These are phyloP conservation scores for Pistacia atlantica DNA, from an alignment of 345 rosid species.

Conservation along the genomic window DNA sequence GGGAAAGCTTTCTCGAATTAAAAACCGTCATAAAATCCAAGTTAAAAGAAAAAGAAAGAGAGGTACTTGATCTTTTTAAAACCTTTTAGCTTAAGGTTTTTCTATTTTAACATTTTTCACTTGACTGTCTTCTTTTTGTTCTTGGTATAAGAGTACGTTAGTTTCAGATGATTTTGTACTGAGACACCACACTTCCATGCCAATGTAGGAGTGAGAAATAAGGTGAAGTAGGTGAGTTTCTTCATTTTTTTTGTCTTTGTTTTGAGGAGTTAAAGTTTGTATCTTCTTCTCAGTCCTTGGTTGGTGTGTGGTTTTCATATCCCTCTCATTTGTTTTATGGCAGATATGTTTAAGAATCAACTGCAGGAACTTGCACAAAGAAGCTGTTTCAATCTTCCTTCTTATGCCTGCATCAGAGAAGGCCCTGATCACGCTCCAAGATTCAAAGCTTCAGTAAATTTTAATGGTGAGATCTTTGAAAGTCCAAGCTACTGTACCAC, in stretches of 20 bases:
- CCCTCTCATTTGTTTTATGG: constrained; percentile 1
- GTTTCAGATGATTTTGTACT: constrained; percentile 7
- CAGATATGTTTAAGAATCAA: constrained; percentile 74
- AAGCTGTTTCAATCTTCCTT: constrained; percentile 80
- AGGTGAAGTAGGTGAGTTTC: constrained; percentile 38
- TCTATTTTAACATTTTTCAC: constrained; percentile 13
- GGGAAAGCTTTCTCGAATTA: neutral
- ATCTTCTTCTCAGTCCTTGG: neutral
- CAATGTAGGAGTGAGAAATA: constrained; percentile 32
- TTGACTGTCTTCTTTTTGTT: constrained; percentile 9
- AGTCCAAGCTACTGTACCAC: constrained; percentile 57
- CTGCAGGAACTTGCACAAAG: constrained; percentile 79
- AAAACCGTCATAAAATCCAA: no score
- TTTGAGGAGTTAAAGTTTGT: constrained; percentile 8
- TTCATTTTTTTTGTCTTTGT: constrained; percentile 20
- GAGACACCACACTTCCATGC: constrained; percentile 25
- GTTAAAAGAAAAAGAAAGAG: neutral
- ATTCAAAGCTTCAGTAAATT: constrained; percentile 76
- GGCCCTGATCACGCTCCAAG: constrained; percentile 88
- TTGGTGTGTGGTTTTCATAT: no score
- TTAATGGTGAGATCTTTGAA: constrained; percentile 74
- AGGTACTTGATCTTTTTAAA: neutral
- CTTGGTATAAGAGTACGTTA: neutral
- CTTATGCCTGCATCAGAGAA: constrained; percentile 67
- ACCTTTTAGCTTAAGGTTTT: neutral